Evolutionary conservation across 2,329 filamentous ascomycete species (phyloP).

Genomic region (Pseudogymnoascus sp.): DNA sequence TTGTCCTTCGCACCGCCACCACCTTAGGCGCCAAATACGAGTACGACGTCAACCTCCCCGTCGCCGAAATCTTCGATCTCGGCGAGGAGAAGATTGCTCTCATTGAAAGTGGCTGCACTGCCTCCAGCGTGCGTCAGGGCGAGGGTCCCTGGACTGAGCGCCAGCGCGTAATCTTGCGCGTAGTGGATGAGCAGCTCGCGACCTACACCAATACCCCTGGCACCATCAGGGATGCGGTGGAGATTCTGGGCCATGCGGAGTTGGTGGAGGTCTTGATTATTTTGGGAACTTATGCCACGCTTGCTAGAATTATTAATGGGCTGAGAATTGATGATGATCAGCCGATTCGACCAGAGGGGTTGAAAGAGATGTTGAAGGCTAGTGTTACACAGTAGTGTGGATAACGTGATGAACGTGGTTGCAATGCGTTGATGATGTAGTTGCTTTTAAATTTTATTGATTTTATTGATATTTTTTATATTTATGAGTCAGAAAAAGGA

Average conservation of each 20-base stretch:
- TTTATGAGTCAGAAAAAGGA: not conserved
- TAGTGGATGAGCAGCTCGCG: conserved; percentile 15
- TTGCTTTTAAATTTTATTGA: not conserved
- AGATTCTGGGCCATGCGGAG: conserved; percentile 15
- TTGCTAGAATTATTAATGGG: conserved; percentile 18
- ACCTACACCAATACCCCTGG: conserved; percentile 12
- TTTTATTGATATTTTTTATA: not conserved
- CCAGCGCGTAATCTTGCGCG: conserved; percentile 12
- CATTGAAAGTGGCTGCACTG: conserved; percentile 10
- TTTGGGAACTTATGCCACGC: conserved; percentile 16
- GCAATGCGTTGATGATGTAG: not conserved
- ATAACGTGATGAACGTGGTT: not conserved
- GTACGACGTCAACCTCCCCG: conserved; percentile 22
- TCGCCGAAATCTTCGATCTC: conserved; percentile 17
- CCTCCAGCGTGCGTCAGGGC: not conserved
- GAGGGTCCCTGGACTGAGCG: conserved; percentile 12
- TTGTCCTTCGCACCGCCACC: conserved; percentile 20
- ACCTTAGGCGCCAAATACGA: conserved; percentile 20
- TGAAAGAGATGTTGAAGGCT: conserved; percentile 10
- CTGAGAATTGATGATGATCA: conserved; percentile 14
- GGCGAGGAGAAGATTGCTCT: conserved; percentile 12
- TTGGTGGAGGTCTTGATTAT: conserved; percentile 17
- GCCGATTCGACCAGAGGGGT: conserved; percentile 8
- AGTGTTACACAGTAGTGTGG: not conserved
- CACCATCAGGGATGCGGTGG: conserved; percentile 14